Conservation (phyloP, 2,329 filamentous ascomycete genomes). For the Coleophoma eucalyptorum region DNA sequence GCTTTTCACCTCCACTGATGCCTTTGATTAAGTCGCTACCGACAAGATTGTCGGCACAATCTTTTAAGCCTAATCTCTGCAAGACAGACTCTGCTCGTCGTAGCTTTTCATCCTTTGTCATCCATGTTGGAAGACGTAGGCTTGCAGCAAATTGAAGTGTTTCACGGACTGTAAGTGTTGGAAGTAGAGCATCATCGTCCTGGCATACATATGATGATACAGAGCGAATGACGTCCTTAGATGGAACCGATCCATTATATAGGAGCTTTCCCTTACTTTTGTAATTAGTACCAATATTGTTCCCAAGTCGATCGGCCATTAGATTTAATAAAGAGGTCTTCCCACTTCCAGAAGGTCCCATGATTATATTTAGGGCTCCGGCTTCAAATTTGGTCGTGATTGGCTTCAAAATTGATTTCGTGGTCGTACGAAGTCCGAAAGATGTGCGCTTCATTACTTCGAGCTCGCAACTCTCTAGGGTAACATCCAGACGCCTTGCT, state of each 20-base stretch:
- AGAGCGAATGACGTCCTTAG: conserved; percentile 45
- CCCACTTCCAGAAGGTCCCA: conserved; percentile 53
- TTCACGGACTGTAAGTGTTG: conserved; percentile 59
- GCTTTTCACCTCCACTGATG: conserved; percentile 64
- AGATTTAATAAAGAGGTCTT: conserved; percentile 42
- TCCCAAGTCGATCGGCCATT: conserved; percentile 45
- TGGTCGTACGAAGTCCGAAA: neutral
- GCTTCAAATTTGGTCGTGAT: conserved; percentile 45
- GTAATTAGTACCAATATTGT: conserved; percentile 42
- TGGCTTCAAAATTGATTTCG: conserved; percentile 39
- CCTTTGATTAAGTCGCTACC: conserved; percentile 80
- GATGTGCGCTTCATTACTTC: neutral
- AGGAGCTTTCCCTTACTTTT: conserved; percentile 40
- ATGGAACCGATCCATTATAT: conserved; percentile 38
- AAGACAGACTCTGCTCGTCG: conserved; percentile 90
- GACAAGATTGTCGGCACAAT: conserved; percentile 83
- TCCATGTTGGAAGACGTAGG: conserved; percentile 52
- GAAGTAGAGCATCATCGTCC: conserved; percentile 71
- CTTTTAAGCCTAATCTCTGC: conserved; percentile 80
- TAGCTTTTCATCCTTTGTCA: conserved; percentile 46
- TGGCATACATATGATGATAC: conserved; percentile 53
- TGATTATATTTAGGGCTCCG: conserved; percentile 51
- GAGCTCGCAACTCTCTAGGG: neutral
- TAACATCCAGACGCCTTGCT: neutral
- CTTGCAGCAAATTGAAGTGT: conserved; percentile 60